Conservation (phyloP, 108 stramenopile species). For the Seminavis robusta region DNA sequence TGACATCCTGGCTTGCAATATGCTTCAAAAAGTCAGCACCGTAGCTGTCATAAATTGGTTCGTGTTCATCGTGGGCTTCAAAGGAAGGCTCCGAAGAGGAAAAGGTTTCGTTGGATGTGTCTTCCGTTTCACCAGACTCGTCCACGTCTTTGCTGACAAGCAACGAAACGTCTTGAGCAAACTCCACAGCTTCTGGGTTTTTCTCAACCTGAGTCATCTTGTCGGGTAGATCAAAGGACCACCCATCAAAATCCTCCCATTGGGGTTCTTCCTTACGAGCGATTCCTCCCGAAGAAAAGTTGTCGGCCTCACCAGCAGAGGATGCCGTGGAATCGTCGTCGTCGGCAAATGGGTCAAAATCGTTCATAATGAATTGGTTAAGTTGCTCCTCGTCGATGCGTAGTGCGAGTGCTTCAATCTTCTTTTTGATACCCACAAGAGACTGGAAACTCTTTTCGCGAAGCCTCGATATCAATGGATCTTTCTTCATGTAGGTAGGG, state of each 20-base stretch:
- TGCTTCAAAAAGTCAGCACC: constrained; percentile 20
- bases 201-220: not conserved
- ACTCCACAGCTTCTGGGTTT: not conserved
- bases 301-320: not conserved
- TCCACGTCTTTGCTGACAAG: too few species aligned
- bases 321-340: constrained; percentile 5
- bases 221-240: not conserved
- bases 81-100: not conserved
- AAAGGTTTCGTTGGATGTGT: not conserved
- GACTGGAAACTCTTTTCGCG: constrained; percentile 14
- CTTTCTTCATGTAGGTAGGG: constrained; percentile 18
- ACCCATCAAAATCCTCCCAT: constrained; percentile 10
- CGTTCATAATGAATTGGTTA: constrained; percentile 30
- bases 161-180: not conserved
- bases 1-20: constrained; percentile 35
- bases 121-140: too few species aligned
- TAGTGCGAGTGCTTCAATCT: constrained; percentile 39
- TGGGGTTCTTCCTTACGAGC: not conserved
- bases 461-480: not conserved
- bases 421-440: constrained; percentile 23
- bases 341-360: constrained; percentile 30
- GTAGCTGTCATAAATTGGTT: constrained; percentile 1
- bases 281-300: not conserved
- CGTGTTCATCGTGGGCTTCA: not conserved
- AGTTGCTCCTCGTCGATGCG: constrained; percentile 45